Evolutionary conservation across 2,329 filamentous ascomycete genomes (phyloP), one percentile per base, ranked within the genome.

Genomic region (Reticulascus tulasneorum): DNA sequence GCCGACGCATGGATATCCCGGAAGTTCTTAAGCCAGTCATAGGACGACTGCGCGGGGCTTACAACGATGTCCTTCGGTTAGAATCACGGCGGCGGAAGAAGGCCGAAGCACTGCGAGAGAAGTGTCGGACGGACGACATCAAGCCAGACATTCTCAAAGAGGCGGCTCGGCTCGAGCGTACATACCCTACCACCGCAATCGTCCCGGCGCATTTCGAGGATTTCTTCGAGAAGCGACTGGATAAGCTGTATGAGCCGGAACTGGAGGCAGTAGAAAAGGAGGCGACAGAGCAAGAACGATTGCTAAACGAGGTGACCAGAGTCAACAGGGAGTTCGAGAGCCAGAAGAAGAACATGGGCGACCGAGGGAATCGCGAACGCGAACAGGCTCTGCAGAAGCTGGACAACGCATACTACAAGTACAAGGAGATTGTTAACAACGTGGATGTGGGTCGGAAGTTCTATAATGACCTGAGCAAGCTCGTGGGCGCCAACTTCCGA

Each of bases 391-490:
- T 98, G 31, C 93, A 98, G 60, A 80, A 77, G 44, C 69, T 98
- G 9, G 91, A 97, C 59, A 89, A 86, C 46, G 91, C 88, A 1
- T 97, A 94, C 57, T 81, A 89, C 60, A 94, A 91, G 63, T 97
- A 97, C 68, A 95, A 95, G 63, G 91, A 98, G 58, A 87, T 97
- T 38, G 80, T 95, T 38, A 86, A 79, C 47, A 95, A 97, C 54
- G 73, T 96, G 4, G 91, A 97, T 47, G 86, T 85, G 0, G 93
- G 88, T 1, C 74, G 91, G 35, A 96, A 93, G 58, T 98, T 98
- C 57, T 98, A 97, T 67, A 98, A 98, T 49, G 90, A 97, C 54
- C 73, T 98, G 5, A 86, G 85, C 29, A 86, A 84, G 60, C 89
- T 97, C 44, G 86, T 95, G 1, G 83, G 80, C 1, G 67, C 67